Base-by-base conservation (phyloP, 257 asterid genomes). In the Solanum pennellii region DNA sequence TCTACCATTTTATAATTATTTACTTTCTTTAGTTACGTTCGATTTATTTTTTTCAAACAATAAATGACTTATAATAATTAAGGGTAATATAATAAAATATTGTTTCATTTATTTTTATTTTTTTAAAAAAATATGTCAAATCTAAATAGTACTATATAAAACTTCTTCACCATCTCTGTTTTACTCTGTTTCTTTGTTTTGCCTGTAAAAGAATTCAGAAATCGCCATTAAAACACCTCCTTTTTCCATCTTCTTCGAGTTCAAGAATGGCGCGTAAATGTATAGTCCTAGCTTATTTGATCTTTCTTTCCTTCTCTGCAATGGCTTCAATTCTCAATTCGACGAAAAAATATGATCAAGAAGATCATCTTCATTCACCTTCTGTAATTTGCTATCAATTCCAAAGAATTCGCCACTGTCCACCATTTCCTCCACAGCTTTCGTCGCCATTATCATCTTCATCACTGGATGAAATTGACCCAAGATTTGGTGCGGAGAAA, bases 401-500 rank as follows among this genome's bases (percentile, higher is more conserved):
- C 16, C 96, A 93, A n/a, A 90, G 89, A 45, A 82, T 92, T 90
- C 94, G 92, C 87, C 93, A 74, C 91, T 93, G 96, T 87, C 93
- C 94, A n/a, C 94, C 96, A 12, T 90, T 88, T 68, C 91, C 52
- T 45, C 52, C 13, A 14, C 16, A 5, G 5, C 52, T 45, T 12
- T 45, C 92, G 1, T 90, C 89, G 3, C 89, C 93, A 12, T 73
- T 82, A 42, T 71, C 91, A 6, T 44, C 91, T 16, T 49, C 92
- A 14, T 47, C 85, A 5, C 77, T 31, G 9, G 86, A 84, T 37
- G 98, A 96, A 89, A 93, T 96, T 37, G 97, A 96, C 86, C 98
- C 99, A 60, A 92, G 98, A 89, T 94, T 90, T 79, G 98, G 99
- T 14, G 99, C 94, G 0, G 95, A 91, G 84, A 93, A 94, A 88